Evolutionary conservation across 2,329 filamentous ascomycete species (phyloP).

Genomic region (Fusarium transvaalense): DNA sequence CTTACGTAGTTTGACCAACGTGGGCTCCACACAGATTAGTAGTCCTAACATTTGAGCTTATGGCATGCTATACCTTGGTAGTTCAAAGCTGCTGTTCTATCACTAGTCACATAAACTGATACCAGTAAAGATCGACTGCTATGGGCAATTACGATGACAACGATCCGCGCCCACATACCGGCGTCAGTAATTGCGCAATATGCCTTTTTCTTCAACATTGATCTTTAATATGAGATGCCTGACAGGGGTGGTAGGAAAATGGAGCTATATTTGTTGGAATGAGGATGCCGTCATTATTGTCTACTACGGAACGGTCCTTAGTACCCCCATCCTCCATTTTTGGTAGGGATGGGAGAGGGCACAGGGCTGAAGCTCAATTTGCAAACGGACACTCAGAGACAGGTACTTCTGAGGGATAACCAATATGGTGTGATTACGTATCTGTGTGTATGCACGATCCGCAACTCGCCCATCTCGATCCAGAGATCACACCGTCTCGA

Average conservation of each 20-base stretch:
- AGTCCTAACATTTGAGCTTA: neutral
- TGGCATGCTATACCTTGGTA: conserved; percentile 1
- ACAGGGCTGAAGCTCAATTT: conserved; percentile 29
- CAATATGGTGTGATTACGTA: conserved; percentile 1
- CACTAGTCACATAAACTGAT: conserved; percentile 8
- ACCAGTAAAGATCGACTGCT: conserved; percentile 2
- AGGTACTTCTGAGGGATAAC: neutral
- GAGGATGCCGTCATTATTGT: conserved; percentile 25
- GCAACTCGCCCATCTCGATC: conserved; percentile 1
- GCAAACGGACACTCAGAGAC: conserved; percentile 13
- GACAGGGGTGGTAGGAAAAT: conserved; percentile 14
- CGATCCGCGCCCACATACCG: conserved; percentile 15
- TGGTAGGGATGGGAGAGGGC: neutral
- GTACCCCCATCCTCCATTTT: neutral
- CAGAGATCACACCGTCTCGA: neutral
- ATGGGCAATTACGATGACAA: conserved; percentile 8
- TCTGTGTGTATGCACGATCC: neutral
- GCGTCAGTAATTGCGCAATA: neutral
- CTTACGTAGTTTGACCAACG: conserved; percentile 8
- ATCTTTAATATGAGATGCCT: neutral
- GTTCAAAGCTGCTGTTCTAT: neutral
- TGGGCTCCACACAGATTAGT: conserved; percentile 10
- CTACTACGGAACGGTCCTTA: conserved; percentile 15
- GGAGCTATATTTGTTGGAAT: conserved; percentile 23
- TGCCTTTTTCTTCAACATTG: neutral